Base-by-base conservation (phyloP, 2,329 filamentous ascomycete genomes). In the Sclerotiophoma versabilis region DNA sequence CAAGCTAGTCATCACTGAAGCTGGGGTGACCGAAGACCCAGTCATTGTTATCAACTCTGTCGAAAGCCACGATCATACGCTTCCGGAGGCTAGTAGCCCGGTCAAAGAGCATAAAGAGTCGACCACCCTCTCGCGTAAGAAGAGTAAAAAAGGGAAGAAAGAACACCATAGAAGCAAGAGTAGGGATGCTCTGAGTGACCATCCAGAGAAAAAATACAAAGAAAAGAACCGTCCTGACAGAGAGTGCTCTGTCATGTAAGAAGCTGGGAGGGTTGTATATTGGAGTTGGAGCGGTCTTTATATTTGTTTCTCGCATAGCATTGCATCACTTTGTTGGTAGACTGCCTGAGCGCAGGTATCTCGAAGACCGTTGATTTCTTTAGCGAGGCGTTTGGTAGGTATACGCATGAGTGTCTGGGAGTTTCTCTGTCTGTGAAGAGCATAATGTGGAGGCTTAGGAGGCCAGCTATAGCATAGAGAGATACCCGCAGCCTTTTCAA, bases 231-330 rank as follows among this genome's bases (percentile, higher is more conserved):
- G 71, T 26, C 76, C 77, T 22, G 77, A 79, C 45, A 61, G 78
- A 29, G 78, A 80, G 54, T 80, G 78, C 58, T 53, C 68, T 44
- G 63, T 80, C 8, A 80, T 80, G 78, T 80, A 64, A 70, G n/a
- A 20, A 59, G 56, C 4, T 9, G 4, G 19, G 20, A 30, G 20
- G 23, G 23, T n/a, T 45, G 27, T 33, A 39, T 12, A 30, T 25
- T 29, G n/a, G 37, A 32, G 3, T 12, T n/a, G 11, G 5, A 2
- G 14, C 12, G 42, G 4, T 38, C 33, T 23, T 20, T 48, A 14
- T 7, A 22, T 43, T 48, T 25, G 12, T 20, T 45, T 43, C 41
- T 46, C 36, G 45, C 26, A 42, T 39, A 46, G 45, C 39, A 26
- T 49, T 41, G 51, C 51, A 48, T 53, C 4, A 32, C 29, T 32